phyloP scores from a whole-genome alignment of 495 filamentous ascomycete species.

The Tuber magnatum region DNA sequence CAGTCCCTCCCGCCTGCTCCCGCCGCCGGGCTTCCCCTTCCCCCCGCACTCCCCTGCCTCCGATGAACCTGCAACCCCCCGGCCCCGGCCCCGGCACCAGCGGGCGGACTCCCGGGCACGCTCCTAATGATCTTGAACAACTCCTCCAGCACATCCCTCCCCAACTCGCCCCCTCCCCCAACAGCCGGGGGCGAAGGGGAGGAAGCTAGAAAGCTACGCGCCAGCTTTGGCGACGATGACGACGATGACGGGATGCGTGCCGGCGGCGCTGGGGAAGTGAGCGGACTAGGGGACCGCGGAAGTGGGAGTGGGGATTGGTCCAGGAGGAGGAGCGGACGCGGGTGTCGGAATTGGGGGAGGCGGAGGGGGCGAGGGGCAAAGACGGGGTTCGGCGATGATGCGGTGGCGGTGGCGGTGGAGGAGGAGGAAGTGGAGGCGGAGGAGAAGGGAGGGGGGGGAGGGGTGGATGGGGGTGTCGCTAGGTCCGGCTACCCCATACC shows the following conservation, averaged over 20 bases:
- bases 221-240: not conserved
- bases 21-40: not conserved
- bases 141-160: conserved; percentile 35
- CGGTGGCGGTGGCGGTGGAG: conserved; percentile 1
- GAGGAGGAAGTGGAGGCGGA: conserved; percentile 18
- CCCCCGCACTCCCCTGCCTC: conserved; percentile 17
- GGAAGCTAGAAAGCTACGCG: not conserved
- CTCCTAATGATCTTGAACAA: conserved; percentile 39
- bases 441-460: conserved; percentile 20
- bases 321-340: conserved; percentile 30
- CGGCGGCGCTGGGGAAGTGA: not conserved
- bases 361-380: conserved; percentile 34
- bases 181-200: not conserved
- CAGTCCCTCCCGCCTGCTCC: not conserved
- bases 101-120: conserved; percentile 2
- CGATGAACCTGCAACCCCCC: conserved; percentile 1
- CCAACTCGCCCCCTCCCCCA: not conserved
- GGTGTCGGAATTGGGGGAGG: conserved; percentile 29
- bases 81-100: not conserved
- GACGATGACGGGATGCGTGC: not conserved
- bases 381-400: conserved; percentile 23
- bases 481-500: not conserved
- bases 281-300: conserved; percentile 28
- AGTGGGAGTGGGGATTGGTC: conserved; percentile 26
- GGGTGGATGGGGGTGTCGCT: conserved; percentile 16